Base-by-base conservation (phyloP, 202 grass and related monocot species). In the Elaeis oleifera region DNA sequence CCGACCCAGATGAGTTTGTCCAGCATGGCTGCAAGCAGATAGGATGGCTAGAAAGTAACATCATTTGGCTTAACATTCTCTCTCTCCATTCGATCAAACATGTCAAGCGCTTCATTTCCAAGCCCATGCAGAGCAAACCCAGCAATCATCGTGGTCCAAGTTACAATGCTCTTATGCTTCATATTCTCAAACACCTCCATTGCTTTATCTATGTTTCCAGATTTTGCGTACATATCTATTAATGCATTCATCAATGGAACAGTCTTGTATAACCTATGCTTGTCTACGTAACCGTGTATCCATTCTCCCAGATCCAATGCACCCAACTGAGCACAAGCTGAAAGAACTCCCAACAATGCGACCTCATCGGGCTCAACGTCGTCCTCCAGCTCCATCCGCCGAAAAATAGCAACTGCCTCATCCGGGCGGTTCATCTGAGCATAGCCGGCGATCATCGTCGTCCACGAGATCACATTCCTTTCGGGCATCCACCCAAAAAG, bases 211-310 rank as follows among this genome's bases (percentile, higher is more conserved):
- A 89, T 75, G 51, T 62, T 80, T 26, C 89, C 84, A 7, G 77
- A 95, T 61, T 89, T 95, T 25, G 79, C 52, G 23, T 95, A 89
- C 89, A 95, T 89, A 61, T 89, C 89, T 20, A 95, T 89, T 64
- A 83, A 61, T 3, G 81, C 76, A 63, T 89, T 95, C 89, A 85
- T 85, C 20, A 89, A 61, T 9, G 73, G 78, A 54, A 77, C 51
- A 26, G 69, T 65, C 54, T 55, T 69, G 19, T 31, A 59, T 53
- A 95, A 74, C 0, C 59, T 29, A 31, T 36, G 62, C 50, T 63
- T 85, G 64, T 71, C 54, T 0, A 95, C 71, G 16, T 60, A 85
- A 19, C 7, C 69, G 69, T 80, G 78, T 51, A 88, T 83, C 89
- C 89, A 95, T 22, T 85, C 84, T 26, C 84, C 89, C 63, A 95